phyloP scores from a whole-genome alignment of 371 early-diverging fungal genomes.

The Blyttiomyces sp. region DNA sequence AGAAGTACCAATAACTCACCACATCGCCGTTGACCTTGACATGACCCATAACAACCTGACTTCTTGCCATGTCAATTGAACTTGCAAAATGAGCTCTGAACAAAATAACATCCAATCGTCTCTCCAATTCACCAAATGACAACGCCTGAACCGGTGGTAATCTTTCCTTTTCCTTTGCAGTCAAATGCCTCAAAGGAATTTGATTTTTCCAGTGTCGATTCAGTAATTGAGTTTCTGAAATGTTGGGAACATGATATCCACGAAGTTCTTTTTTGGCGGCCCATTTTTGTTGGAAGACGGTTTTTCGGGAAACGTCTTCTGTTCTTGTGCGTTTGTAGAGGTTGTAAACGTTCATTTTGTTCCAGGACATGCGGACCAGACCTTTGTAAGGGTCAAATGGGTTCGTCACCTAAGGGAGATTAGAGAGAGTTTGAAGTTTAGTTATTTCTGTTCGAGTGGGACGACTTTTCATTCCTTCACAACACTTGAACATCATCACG shows the following conservation, averaged over 20 bases:
- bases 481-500: too few relatives aligned
- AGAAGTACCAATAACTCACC: conserved; percentile 54
- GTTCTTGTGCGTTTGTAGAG: conserved; percentile 60
- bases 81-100: conserved; percentile 88
- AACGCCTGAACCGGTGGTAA: conserved; percentile 75
- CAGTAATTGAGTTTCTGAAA: conserved; percentile 74
- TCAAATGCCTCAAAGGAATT: conserved; percentile 35
- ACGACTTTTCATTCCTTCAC: too few relatives aligned
- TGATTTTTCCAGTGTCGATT: conserved; percentile 38
- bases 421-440: too few relatives aligned
- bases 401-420: conserved; percentile 28
- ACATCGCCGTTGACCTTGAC: conserved; percentile 88
- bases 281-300: conserved; percentile 93
- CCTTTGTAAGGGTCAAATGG: conserved; percentile 26
- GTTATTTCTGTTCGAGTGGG: too few relatives aligned
- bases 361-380: conserved; percentile 91
- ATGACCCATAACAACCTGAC: conserved; percentile 78
- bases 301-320: conserved; percentile 60
- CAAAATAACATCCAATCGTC: conserved; percentile 87
- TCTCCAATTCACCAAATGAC: conserved; percentile 85
- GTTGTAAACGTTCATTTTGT: conserved; percentile 85
- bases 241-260: conserved; percentile 87
- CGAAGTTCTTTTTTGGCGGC: conserved; percentile 87
- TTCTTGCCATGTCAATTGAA: conserved; percentile 80
- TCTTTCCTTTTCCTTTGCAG: conserved; percentile 28